Percentiles rank a stretch among this genome's conserved stretches.
Conservation (phyloP, 257 asterid species). For the Henckelia pumila region DNA sequence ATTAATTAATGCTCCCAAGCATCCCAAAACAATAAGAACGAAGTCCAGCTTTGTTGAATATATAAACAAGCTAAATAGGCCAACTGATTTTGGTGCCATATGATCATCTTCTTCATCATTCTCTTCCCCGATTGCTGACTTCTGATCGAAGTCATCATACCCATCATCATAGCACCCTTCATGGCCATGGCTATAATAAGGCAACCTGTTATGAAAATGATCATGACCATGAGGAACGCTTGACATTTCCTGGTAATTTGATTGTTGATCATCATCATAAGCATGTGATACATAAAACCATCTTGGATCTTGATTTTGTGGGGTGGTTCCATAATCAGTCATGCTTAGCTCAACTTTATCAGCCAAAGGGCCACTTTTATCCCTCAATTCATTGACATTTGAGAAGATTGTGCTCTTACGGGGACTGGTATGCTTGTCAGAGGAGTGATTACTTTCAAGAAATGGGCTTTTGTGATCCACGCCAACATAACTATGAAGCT, state of each 20-base stretch:
- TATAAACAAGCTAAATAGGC: constrained; percentile 61
- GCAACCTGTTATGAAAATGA: constrained; percentile 13
- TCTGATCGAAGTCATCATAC: constrained; percentile 23
- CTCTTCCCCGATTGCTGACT: constrained; percentile 30
- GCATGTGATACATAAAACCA: constrained; percentile 55
- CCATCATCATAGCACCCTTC: constrained; percentile 14
- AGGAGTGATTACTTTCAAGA: constrained; percentile 24
- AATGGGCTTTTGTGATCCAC: constrained; percentile 28
- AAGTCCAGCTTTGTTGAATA: constrained; percentile 65
- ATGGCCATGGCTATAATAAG: background rate
- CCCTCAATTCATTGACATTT: constrained; percentile 30
- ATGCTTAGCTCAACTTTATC: constrained; percentile 32
- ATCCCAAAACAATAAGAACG: constrained; percentile 59
- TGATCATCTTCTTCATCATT: constrained; percentile 48
- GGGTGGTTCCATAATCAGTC: constrained; percentile 32
- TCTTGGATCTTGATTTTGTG: constrained; percentile 30
- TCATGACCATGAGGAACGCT: constrained; percentile 5
- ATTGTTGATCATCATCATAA: constrained; percentile 24
- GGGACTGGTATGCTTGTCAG: constrained; percentile 20
- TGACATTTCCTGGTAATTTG: background rate
- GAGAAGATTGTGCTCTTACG: constrained; percentile 23
- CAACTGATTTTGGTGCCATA: constrained; percentile 37
- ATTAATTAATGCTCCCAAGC: constrained; percentile 69
- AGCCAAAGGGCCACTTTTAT: constrained; percentile 31
- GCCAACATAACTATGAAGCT: constrained; percentile 55